phyloP scores from a whole-genome alignment of 225 moss, liverwort and hornwort species.

The Anthoceros angustus region DNA sequence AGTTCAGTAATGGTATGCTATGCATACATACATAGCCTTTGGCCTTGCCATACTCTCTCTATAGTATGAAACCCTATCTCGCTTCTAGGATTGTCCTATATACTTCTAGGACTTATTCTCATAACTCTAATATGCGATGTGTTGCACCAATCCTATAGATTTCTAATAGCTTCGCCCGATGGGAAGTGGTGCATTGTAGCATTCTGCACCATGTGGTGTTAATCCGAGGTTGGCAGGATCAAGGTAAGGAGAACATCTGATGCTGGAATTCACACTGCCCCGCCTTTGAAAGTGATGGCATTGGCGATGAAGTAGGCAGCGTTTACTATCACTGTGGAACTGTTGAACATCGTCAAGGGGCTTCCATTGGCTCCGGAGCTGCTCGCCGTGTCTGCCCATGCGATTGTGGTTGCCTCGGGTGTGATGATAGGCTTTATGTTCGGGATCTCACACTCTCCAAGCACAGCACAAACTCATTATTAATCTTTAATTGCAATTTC shows the following conservation, averaged over 20 bases:
- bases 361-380: not conserved
- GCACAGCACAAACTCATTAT: not conserved
- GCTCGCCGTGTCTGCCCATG: not conserved
- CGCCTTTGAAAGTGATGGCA: too few relatives aligned
- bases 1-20: too few relatives aligned
- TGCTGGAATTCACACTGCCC: not conserved
- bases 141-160: too few relatives aligned
- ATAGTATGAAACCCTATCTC: too few relatives aligned
- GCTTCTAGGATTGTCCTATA: too few relatives aligned
- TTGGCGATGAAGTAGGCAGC: not conserved
- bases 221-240: not conserved
- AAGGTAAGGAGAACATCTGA: not conserved
- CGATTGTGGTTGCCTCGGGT: not conserved
- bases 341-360: not conserved
- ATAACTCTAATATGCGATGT: too few relatives aligned
- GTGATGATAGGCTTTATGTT: not conserved
- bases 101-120: too few relatives aligned
- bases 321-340: not conserved
- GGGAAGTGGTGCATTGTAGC: conserved; percentile 12
- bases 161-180: conserved; percentile 18
- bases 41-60: too few relatives aligned
- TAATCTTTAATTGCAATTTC: not conserved
- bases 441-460: not conserved
- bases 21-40: too few relatives aligned
- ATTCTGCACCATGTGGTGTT: conserved; percentile 14